These are phyloP conservation scores for Cutaneotrichosporon sp. DNA, from an alignment of 1,284 basidiomycete genomes.

Conservation along the genomic window DNA sequence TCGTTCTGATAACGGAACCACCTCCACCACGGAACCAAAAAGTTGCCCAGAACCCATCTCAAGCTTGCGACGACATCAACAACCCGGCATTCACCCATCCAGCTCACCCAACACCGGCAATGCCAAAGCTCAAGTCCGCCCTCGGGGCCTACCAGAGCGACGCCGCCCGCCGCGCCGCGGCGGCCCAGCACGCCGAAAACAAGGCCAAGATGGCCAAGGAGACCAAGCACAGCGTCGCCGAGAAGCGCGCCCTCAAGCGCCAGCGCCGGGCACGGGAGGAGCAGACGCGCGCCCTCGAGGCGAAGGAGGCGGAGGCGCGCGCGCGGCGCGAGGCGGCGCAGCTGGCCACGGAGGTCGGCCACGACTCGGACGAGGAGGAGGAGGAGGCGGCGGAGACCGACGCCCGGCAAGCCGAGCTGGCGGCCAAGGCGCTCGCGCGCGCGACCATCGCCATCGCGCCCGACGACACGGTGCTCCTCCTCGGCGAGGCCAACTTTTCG, in stretches of 20 bases:
- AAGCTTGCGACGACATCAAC: too few relatives aligned
- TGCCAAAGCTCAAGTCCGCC: constrained; percentile 31
- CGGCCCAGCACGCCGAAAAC: constrained; percentile 12
- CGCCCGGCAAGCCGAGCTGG: not conserved
- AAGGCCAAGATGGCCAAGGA: constrained; percentile 19
- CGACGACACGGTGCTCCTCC: constrained; percentile 77
- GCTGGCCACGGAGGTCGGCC: not conserved
- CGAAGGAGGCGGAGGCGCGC: constrained; percentile 8
- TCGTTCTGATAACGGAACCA: too few relatives aligned
- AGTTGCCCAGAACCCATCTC: too few relatives aligned
- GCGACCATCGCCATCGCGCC: constrained; percentile 66
- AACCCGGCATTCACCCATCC: too few relatives aligned
- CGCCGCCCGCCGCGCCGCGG: constrained; percentile 24
- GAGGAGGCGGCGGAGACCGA: not conserved
- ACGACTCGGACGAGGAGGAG: not conserved
- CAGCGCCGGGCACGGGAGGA: constrained; percentile 15
- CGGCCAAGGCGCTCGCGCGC: constrained; percentile 2
- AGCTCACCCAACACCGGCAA: not conserved
- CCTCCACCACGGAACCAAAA: too few relatives aligned
- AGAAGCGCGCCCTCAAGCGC: constrained; percentile 34
- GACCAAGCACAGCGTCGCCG: constrained; percentile 23
- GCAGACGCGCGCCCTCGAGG: constrained; percentile 2
- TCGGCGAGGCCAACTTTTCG: constrained; percentile 96
- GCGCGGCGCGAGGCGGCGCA: not conserved
- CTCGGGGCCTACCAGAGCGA: constrained; percentile 31